Evolutionary conservation across 306 rosid genomes (phyloP), one percentile per base, ranked within the genome.

Genomic region (Acacia acuminata): DNA sequence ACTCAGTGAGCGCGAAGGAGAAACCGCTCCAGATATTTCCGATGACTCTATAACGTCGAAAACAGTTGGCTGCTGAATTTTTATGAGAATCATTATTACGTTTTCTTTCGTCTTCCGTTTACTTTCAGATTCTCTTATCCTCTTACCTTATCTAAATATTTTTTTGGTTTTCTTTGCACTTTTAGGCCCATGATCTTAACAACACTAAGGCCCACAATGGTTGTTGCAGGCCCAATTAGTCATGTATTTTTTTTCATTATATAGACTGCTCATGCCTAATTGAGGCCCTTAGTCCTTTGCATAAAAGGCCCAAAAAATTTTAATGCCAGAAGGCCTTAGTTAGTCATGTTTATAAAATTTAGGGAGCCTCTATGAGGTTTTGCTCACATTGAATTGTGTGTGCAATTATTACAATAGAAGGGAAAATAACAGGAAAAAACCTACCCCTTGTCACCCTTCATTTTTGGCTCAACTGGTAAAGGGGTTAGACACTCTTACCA

Each of bases 121-220:
- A 4, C 45, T 8, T 10, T 77, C 44, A 15, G 74, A 45, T 64
- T 65, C 72, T 78, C 82, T 65, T 78, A 66, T 78, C 82, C 75
- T 63, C 20, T 47, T 47, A 19, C 65, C 81, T 67, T 78, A 77
- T 77, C 73, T 25, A 2, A 4, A 73, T 27, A 3, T 10, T 16
- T 27, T 47, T 4, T 55, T 2, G 1, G 65, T 58, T n/a, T n/a
- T 14, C 2, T 22, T 10, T 58, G 65, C 3, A 9, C 42, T 38
- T 12, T 10, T 48, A 14, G 65, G 65, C 32, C 65, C 32, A 58
- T 10, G 7, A 30, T n/a, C 63, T 8, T 10, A 0, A 22, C 30
- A n/a, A 58, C 3, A 58, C 30, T 0, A 3, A n/a, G 64, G 64
- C 64, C 64, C 30, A 3, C 2, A 13, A 22, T 58, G 27, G 30